Conservation (phyloP, 2,329 filamentous ascomycete genomes). For the Aspergillus ustus region DNA sequence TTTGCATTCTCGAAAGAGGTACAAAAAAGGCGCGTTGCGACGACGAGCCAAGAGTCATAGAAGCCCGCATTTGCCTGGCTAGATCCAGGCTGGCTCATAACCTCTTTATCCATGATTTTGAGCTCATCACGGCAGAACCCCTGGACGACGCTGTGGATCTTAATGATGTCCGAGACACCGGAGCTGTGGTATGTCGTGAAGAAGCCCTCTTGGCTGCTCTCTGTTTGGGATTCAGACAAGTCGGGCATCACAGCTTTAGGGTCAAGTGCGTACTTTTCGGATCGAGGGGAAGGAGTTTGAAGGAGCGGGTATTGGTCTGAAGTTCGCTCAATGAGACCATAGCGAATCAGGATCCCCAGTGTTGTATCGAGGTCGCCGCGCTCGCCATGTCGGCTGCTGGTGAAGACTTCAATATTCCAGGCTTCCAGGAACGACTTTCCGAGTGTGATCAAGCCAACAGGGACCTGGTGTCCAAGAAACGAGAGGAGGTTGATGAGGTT, state of each 20-base stretch:
- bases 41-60: conserved; percentile 50
- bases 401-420: conserved; percentile 43
- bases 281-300: conserved; percentile 22
- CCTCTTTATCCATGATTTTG: conserved; percentile 41
- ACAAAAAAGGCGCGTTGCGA: conserved; percentile 48
- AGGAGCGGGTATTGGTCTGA: conserved; percentile 37
- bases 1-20: conserved; percentile 49
- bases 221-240: conserved; percentile 39
- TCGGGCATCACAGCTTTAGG: conserved; percentile 31
- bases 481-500: conserved; percentile 68
- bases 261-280: conserved; percentile 31
- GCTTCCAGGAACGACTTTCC: conserved; percentile 48
- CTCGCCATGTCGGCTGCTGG: conserved; percentile 40
- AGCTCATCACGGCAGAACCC: conserved; percentile 54
- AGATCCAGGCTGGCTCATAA: conserved; percentile 10
- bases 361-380: conserved; percentile 51
- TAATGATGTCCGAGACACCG: conserved; percentile 49
- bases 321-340: conserved; percentile 51
- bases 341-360: conserved; percentile 50
- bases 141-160: conserved; percentile 54
- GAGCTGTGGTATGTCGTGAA: conserved; percentile 36
- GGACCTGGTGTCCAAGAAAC: conserved; percentile 68
- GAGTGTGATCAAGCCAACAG: conserved; percentile 67
- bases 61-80: conserved; percentile 34
- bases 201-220: conserved; percentile 41